Evolutionary conservation across 2,329 filamentous ascomycete species (phyloP), one percentile per base, ranked within the genome.

Genomic region (Juglanconis oblonga): DNA sequence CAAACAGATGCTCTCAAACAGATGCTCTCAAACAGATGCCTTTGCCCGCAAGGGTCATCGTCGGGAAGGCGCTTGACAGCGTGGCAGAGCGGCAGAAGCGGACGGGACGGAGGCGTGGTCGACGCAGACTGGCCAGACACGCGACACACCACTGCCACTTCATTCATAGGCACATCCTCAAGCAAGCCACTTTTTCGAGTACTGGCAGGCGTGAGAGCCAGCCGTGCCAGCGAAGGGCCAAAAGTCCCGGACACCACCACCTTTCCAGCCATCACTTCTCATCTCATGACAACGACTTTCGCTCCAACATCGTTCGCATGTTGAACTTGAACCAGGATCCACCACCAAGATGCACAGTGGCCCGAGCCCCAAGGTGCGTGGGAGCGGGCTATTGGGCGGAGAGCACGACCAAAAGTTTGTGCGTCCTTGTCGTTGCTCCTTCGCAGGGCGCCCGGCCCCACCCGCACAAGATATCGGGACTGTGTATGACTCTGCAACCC

Each of bases 61-160:
- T n/a, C n/a, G n/a, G n/a, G n/a, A n/a, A n/a, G n/a, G 42, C 47
- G 45, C 59, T 38, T 58, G 59, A 55, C 32, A 59, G 52, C 48
- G 38, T 62, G 35, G 24, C 57, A 33, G 11, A 36, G 45, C 44
- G n/a, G n/a, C n/a, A n/a, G 35, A 36, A 48, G 53, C 31, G 47
- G 52, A 17, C 52, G n/a, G 55, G 31, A 40, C 45, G 54, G 14
- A 29, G 57, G 49, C 40, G 53, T 52, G 54, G 33, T 17, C 58
- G 29, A 38, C 35, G 40, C 47, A n/a, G 55, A 58, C 47, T 61
- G 61, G 58, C 48, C 45, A 44, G 51, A 40, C 38, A 40, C 38
- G n/a, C 38, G 38, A 40, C 38, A 40, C 38, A 47, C 17, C 44
- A 47, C 44, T 47, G 44, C 44, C 44, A 52, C n/a, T 38, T 38